Conservation (phyloP, 2,329 filamentous ascomycete genomes). For the Botryotinia calthae region DNA sequence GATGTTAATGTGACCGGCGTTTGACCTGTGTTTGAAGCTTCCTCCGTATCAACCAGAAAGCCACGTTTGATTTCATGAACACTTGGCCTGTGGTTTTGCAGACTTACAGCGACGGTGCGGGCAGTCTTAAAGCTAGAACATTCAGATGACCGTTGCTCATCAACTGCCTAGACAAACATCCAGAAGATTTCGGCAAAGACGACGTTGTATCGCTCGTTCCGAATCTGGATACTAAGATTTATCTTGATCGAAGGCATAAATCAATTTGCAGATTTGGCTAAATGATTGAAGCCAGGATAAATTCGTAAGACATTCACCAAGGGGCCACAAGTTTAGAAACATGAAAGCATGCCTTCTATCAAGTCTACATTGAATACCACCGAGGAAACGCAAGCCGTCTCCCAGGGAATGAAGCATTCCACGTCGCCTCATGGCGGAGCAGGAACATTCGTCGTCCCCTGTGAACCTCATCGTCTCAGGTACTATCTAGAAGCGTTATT, state of each 20-base stretch:
- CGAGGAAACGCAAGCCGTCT: not conserved
- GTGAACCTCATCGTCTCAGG: constrained; percentile 4
- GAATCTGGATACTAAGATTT: not conserved
- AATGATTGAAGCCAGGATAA: not conserved
- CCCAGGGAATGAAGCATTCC: not conserved
- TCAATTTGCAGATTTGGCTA: not conserved
- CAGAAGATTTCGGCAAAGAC: not conserved
- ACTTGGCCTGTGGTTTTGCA: constrained; percentile 10
- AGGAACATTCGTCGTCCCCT: not conserved
- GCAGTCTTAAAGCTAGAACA: constrained; percentile 3
- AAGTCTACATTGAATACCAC: not conserved
- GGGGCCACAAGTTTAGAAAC: not conserved
- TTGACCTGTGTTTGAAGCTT: not conserved
- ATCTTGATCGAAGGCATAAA: not conserved
- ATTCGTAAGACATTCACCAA: not conserved
- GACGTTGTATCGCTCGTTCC: not conserved
- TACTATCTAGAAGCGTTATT: not conserved
- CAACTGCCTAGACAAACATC: not conserved
- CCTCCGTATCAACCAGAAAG: not conserved
- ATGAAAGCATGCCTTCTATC: not conserved
- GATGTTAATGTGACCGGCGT: not conserved
- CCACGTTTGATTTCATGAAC: not conserved
- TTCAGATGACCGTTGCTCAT: not conserved
- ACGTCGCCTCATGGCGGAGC: not conserved
- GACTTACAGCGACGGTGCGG: not conserved